Conservation (phyloP, 1,139 yeast species). For the Geotrichum carabidarum region DNA sequence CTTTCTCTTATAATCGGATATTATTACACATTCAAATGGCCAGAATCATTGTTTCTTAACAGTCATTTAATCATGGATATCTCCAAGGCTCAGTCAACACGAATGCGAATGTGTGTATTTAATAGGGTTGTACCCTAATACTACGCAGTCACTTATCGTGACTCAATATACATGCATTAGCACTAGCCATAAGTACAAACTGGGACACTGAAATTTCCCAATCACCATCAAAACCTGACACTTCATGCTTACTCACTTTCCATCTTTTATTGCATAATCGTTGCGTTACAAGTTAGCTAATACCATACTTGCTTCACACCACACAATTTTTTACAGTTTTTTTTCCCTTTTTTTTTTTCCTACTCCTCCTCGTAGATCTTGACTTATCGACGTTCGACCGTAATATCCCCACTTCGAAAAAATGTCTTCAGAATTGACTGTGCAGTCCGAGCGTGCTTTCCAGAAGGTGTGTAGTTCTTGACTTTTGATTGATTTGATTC, state of each 20-base stretch:
- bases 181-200: neutral
- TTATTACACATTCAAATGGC: too few relatives aligned
- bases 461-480: constrained; percentile 68
- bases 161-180: neutral
- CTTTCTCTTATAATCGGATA: too few relatives aligned
- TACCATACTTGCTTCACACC: neutral
- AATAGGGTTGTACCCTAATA: neutral
- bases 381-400: constrained; percentile 13
- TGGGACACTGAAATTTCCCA: neutral
- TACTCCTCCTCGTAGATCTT: neutral
- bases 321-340: constrained; percentile 3
- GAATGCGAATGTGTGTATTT: too few relatives aligned
- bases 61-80: too few relatives aligned
- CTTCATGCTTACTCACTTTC: neutral
- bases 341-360: constrained; percentile 11
- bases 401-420: constrained; percentile 30
- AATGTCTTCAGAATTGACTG: constrained; percentile 99
- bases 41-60: too few relatives aligned
- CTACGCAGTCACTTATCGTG: neutral
- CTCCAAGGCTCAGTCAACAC: too few relatives aligned
- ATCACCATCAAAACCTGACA: neutral
- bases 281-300: neutral
- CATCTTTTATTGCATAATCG: neutral
- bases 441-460: constrained; percentile 99
- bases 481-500: neutral